A percentile compares a stretch with the other conserved stretches of the same genome.
Conservation (phyloP, 768 basidiomycete genomes). For the Hericium erinaceus region DNA sequence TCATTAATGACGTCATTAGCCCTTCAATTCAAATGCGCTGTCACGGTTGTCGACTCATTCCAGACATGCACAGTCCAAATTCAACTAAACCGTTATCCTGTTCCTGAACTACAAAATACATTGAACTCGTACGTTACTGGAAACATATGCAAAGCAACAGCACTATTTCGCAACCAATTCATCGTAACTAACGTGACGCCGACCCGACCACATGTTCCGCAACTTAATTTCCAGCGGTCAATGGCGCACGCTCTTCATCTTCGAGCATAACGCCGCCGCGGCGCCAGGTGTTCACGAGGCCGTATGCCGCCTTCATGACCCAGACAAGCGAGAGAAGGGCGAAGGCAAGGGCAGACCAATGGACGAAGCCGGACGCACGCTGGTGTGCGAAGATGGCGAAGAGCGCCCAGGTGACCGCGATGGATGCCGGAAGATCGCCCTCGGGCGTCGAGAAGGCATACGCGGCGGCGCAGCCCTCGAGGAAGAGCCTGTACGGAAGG, state of each 20-base stretch:
- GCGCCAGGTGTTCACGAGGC: conserved; percentile 33
- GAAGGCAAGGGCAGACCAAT: conserved; percentile 83
- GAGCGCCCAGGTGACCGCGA: conserved; percentile 89
- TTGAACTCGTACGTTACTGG: too few relatives aligned
- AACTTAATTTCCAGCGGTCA: conserved; percentile 19
- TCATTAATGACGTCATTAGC: too few relatives aligned
- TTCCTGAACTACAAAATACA: too few relatives aligned
- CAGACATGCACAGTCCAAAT: too few relatives aligned
- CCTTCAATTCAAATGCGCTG: too few relatives aligned
- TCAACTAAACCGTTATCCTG: too few relatives aligned
- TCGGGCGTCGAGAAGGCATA: conserved; percentile 88
- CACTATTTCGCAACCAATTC: too few relatives aligned
- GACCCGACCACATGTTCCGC: too few relatives aligned
- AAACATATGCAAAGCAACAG: too few relatives aligned
- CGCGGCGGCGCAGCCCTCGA: conserved; percentile 84
- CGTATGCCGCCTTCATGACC: conserved; percentile 68
- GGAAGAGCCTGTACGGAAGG: conserved; percentile 58
- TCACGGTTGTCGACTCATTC: too few relatives aligned
- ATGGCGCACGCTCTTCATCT: conserved; percentile 85
- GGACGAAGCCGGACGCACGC: conserved; percentile 57
- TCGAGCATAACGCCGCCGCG: conserved; percentile 49
- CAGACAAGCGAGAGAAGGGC: conserved; percentile 79
- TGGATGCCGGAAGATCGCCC: conserved; percentile 87
- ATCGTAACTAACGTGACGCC: too few relatives aligned
- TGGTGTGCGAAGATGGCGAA: conserved; percentile 87